Evolutionary conservation across 768 basidiomycete species (phyloP).

Genomic region (Clavulina sp.): DNA sequence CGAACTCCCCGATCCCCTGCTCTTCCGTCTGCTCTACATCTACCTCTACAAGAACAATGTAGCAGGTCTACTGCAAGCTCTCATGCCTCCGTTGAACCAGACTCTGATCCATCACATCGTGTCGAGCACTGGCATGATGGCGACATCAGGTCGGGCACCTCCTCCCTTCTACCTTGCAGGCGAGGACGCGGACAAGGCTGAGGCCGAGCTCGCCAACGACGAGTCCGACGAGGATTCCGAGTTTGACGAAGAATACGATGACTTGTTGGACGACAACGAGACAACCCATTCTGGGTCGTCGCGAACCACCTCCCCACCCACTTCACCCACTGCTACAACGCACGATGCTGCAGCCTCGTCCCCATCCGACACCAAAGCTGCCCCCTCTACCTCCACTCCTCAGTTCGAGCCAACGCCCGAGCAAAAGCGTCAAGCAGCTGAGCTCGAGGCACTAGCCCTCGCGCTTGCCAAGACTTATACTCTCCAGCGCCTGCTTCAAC

Average conservation of each 20-base stretch:
- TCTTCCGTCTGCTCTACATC: slow-evolving; percentile 39
- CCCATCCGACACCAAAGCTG: too few species aligned
- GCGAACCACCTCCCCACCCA: slow-evolving; percentile 19
- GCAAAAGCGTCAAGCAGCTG: slow-evolving; percentile 22
- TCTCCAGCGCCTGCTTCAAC: slow-evolving; percentile 29
- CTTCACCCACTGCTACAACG: slow-evolving; percentile 17
- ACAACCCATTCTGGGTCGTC: too few species aligned
- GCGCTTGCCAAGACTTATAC: slow-evolving; percentile 19
- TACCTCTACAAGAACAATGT: slow-evolving; percentile 52
- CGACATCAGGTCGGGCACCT: too few species aligned
- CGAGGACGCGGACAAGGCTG: slow-evolving; percentile 11
- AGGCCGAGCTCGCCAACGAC: too few species aligned
- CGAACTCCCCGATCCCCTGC: slow-evolving; percentile 40
- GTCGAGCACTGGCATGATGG: too few species aligned
- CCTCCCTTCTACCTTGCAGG: slow-evolving; percentile 14
- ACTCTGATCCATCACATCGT: too few species aligned
- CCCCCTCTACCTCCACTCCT: slow-evolving; percentile 25
- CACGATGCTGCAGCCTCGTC: slow-evolving; percentile 25
- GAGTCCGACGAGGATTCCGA: slow-evolving; percentile 13
- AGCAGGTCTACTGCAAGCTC: slow-evolving; percentile 30
- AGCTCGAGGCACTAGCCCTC: slow-evolving; percentile 20
- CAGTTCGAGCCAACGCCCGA: slow-evolving; percentile 34
- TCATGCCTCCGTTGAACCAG: too few species aligned
- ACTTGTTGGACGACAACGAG: slow-evolving; percentile 20
- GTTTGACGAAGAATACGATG: slow-evolving; percentile 22